Evolutionary conservation across 2,329 filamentous ascomycete genomes (phyloP).

Genomic region (Teratosphaeria destructans): DNA sequence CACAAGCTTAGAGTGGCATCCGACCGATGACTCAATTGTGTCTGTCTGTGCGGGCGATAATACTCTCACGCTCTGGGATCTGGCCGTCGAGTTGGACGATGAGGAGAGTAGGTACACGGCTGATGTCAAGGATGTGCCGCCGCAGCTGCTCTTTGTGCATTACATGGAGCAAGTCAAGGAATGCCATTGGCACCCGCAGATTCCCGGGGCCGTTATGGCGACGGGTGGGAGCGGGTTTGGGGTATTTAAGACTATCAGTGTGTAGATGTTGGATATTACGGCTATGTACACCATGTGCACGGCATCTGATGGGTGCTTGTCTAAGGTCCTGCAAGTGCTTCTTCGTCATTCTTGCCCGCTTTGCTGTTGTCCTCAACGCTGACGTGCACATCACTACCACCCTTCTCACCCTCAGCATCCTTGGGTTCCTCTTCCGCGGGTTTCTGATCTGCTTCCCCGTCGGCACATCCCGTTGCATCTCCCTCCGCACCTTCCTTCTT

Average conservation of each 20-base stretch:
- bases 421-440: neutral
- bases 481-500: neutral
- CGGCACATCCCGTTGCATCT: neutral
- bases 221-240: conserved; percentile 80
- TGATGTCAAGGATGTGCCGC: conserved; percentile 79
- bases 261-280: neutral
- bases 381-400: neutral
- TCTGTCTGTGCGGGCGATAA: conserved; percentile 87
- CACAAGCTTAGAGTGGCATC: conserved; percentile 94
- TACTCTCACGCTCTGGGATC: conserved; percentile 91
- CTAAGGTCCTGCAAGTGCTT: neutral
- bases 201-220: conserved; percentile 77
- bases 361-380: neutral
- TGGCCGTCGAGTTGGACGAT: conserved; percentile 92
- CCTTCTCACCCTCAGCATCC: neutral
- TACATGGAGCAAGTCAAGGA: conserved; percentile 94
- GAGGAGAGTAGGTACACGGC: conserved; percentile 89
- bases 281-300: neutral
- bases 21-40: conserved; percentile 90
- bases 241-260: conserved; percentile 31
- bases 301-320: neutral
- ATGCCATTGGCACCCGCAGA: conserved; percentile 94
- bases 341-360: neutral
- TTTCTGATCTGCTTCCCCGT: neutral
- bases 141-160: conserved; percentile 91